These are phyloP conservation scores for Verticillium zaregamsianum DNA, from an alignment of 2,329 filamentous ascomycete genomes.

Conservation along the genomic window DNA sequence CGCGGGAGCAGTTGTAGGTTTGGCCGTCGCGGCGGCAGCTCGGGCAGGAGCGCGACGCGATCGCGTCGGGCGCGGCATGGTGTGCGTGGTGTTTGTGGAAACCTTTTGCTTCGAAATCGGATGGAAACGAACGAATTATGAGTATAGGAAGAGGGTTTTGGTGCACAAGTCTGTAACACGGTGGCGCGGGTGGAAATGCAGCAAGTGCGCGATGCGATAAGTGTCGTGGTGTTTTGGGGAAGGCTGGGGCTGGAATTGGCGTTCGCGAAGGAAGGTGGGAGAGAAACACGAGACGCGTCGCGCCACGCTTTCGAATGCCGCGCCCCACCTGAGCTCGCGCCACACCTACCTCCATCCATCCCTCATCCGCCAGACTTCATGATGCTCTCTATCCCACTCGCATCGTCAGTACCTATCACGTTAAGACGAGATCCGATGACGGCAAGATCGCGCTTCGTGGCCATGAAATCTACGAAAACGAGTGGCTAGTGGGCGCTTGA, in stretches of 20 bases:
- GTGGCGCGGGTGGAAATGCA: not conserved
- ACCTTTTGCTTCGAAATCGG: not conserved
- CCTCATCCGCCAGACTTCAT: not conserved
- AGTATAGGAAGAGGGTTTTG: not conserved
- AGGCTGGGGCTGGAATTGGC: not conserved
- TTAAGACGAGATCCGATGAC: too few relatives aligned
- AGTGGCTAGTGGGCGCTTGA: too few relatives aligned
- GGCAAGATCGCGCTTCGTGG: too few relatives aligned
- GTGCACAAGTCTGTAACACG: not conserved
- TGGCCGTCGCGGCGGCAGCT: constrained; percentile 9
- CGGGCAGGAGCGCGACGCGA: constrained; percentile 21
- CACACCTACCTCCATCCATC: not conserved
- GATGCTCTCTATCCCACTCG: too few relatives aligned
- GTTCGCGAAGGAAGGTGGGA: not conserved
- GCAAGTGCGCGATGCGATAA: not conserved
- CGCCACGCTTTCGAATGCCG: not conserved
- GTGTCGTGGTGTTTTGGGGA: not conserved
- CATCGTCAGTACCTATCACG: too few relatives aligned
- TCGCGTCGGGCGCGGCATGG: constrained; percentile 26
- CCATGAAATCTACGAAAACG: too few relatives aligned
- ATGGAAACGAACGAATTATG: not conserved
- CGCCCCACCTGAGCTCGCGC: constrained; percentile 1
- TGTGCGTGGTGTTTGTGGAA: not conserved
- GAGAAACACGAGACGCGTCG: constrained; percentile 3
- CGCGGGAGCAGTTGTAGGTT: not conserved